Evolutionary conservation across 805 yeast species (phyloP).

Genomic region (Lipomyces sp.): DNA sequence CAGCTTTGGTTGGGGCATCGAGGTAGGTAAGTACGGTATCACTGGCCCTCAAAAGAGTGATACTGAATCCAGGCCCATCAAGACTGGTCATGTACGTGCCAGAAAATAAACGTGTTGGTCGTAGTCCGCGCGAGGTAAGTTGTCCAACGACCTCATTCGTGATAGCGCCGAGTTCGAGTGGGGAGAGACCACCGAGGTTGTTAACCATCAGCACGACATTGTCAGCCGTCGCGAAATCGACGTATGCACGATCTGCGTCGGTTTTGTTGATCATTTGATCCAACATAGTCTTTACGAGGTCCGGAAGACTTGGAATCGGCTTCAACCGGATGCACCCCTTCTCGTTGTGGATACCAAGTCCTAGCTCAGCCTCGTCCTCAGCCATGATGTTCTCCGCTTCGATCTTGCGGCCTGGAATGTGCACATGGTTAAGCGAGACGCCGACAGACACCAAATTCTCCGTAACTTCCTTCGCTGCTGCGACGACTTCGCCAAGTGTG

Average conservation of each 20-base stretch:
- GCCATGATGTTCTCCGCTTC: slow-evolving; percentile 59
- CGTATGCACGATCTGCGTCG: slow-evolving; percentile 82
- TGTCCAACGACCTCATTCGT: slow-evolving; percentile 53
- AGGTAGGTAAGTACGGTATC: slow-evolving; percentile 61
- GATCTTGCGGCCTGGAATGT: slow-evolving; percentile 75
- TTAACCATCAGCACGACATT: slow-evolving; percentile 74
- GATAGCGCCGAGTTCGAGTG: slow-evolving; percentile 75
- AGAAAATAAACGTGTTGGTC: slow-evolving; percentile 69
- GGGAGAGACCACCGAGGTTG: slow-evolving; percentile 89
- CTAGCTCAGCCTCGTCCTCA: slow-evolving; percentile 77
- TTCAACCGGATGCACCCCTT: slow-evolving; percentile 73
- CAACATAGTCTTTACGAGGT: slow-evolving; percentile 61
- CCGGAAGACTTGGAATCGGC: slow-evolving; percentile 73
- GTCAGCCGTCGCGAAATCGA: slow-evolving; percentile 64
- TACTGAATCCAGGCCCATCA: slow-evolving; percentile 89
- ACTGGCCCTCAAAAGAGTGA: slow-evolving; percentile 76
- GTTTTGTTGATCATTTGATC: slow-evolving; percentile 62
- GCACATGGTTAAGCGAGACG: slow-evolving; percentile 85
- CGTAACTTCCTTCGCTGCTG: slow-evolving; percentile 64
- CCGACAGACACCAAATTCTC: slow-evolving; percentile 81
- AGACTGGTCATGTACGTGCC: slow-evolving; percentile 88
- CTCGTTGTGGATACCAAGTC: slow-evolving; percentile 96
- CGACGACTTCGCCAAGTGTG: slow-evolving; percentile 58
- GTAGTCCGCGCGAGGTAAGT: slow-evolving; percentile 46
- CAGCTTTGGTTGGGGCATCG: slow-evolving; percentile 75